Base-by-base conservation (phyloP, 345 rosid species). In the Acer campestre region DNA sequence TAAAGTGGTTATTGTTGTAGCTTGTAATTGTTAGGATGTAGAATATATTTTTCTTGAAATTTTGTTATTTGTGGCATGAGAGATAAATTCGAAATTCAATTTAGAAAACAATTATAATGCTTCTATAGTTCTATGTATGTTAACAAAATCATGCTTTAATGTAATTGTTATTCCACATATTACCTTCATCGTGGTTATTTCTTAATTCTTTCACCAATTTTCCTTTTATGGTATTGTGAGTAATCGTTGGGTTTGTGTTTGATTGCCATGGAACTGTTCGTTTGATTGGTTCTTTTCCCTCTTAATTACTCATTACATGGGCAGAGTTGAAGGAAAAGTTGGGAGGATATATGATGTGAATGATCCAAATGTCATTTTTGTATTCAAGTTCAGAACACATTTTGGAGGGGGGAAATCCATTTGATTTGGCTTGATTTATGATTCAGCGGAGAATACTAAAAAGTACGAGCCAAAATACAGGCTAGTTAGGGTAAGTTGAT, bases 361-460 rank as follows among this genome's bases (percentile, higher is more conserved):
- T 84, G 93, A 91, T 67, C 78, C 88, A 16, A 88, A 90, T 70
- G 68, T 91, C 18, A 91, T 90, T 59, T 89, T 90, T 73, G 92
- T 88, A 2, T 91, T 91, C 80, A 89, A 91, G 84, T 91, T 91
- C 78, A 81, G 93, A 74, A 91, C 92, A 17, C 92, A 89, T 70
- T 91, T 91, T 78, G 96, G 93, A 46, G 93, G 96, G 56, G 96
- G 96, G 29, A 91, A 90, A 38, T 91, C 96, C 2, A 91, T 91
- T 2, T 91, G 96, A 0, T 91, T 91, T 78, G 93, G 93, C 8
- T 75, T 91, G 82, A 88, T 91, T 51, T 91, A 91, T 56, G 93
- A 89, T 44, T 86, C 89, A 0, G 85, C 86, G 59, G 93, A 90
- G 75, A 87, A 81, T 61, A 93, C 93, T 1, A 90, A 90, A 88